Conservation (phyloP, 805 yeast genomes). For the Wickerhamiella brachini region DNA sequence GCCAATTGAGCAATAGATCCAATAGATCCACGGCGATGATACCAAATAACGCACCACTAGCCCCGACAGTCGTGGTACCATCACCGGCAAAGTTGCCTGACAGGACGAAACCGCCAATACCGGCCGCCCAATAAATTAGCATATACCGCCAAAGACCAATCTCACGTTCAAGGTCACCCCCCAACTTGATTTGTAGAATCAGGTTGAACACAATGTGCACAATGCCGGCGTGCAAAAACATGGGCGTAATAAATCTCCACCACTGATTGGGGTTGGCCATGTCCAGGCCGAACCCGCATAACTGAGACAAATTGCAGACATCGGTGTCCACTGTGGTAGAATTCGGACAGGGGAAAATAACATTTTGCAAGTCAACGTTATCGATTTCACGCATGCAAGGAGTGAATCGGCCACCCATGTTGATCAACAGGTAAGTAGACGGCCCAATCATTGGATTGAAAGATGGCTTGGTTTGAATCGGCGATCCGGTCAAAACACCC, state of each 20-base stretch:
- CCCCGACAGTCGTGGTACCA: conserved; percentile 56
- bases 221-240: conserved; percentile 62
- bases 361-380: conserved; percentile 30
- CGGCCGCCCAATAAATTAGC: conserved; percentile 44
- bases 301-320: conserved; percentile 41
- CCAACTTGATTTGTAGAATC: conserved; percentile 46
- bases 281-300: conserved; percentile 42
- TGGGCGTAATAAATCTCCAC: conserved; percentile 57
- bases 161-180: conserved; percentile 40
- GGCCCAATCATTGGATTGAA: conserved; percentile 76
- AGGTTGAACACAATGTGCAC: conserved; percentile 53
- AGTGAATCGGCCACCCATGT: conserved; percentile 56
- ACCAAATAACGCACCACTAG: conserved; percentile 60
- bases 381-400: conserved; percentile 52
- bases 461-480: conserved; percentile 54
- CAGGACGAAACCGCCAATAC: conserved; percentile 51
- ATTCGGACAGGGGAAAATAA: conserved; percentile 54
- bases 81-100: conserved; percentile 58
- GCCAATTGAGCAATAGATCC: conserved; percentile 38
- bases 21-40: conserved; percentile 48
- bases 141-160: conserved; percentile 43
- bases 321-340: conserved; percentile 42
- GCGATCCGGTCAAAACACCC: conserved; percentile 47
- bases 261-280: conserved; percentile 43
- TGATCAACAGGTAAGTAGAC: conserved; percentile 47